These are phyloP conservation scores for Brachypodium distachyon DNA, from an alignment of 202 grass and related monocot genomes.

Conservation along the genomic window DNA sequence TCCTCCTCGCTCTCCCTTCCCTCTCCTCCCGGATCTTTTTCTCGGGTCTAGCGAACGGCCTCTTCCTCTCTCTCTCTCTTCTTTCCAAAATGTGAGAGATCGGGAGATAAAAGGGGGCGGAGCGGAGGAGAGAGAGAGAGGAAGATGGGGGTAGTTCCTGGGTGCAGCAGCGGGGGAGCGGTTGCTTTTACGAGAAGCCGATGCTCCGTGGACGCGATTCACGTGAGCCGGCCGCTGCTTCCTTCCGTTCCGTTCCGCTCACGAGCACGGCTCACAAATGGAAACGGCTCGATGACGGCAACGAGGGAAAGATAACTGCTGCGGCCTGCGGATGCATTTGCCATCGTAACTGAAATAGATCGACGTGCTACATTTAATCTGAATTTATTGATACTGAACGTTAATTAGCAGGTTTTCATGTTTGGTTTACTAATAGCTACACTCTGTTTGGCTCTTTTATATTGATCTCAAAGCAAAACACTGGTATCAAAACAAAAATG, in stretches of 20 bases:
- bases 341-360: background rate
- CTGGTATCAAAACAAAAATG: too few species aligned
- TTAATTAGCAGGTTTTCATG: too few species aligned
- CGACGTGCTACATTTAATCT: too few species aligned
- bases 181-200: slow-evolving; percentile 20
- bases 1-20: background rate
- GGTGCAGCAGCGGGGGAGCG: background rate
- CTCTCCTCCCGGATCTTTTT: background rate
- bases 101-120: slow-evolving; percentile 43
- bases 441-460: too few species aligned
- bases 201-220: slow-evolving; percentile 12
- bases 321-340: background rate
- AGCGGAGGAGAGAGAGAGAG: background rate
- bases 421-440: too few species aligned
- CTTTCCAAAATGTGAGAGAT: slow-evolving; percentile 49
- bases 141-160: background rate
- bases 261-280: background rate
- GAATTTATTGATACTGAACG: too few species aligned
- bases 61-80: slow-evolving; percentile 23
- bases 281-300: background rate
- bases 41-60: background rate
- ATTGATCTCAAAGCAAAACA: too few species aligned
- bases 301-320: background rate
- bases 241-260: background rate
- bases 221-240: background rate